Base-by-base conservation (phyloP, 164 flowering plant species). In the Magnolia sinica region DNA sequence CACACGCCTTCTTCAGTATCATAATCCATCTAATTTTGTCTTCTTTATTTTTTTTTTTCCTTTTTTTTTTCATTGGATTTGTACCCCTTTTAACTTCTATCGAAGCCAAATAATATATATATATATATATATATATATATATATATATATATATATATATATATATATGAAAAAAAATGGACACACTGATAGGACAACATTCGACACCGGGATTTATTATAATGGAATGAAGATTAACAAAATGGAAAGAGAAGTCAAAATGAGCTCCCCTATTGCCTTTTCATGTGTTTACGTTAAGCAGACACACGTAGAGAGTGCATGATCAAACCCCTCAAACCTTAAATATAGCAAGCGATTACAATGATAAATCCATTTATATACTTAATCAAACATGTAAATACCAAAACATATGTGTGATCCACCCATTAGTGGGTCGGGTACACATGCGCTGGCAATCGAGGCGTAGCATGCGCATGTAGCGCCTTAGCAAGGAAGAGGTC, bases 401-500 rank as follows among this genome's bases (percentile, higher is more conserved):
- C 68, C 68, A 64, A 64, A 64, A 64, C 8, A 19, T 5, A 64
- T 55, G 61, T 55, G 19, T 16, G 18, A 11, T 11, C 61, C 61
- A 8, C 61, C 61, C 13, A 55, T 16, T 37, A 37, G 45, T 37
- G 7, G 7, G 45, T 5, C 45, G 45, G 45, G 45, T 51, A 51
- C 8, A 71, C 63, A 22, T 51, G 14, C 16, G 3, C 29, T 9
- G 73, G 61, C 73, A 71, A 51, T 11, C 73, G 59, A 2, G 73
- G 61, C 59, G 49, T 20, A 50, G 61, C 73, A 20, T 51, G 14
- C 5, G 73, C 61, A 8, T 71, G 63, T 6, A 71, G 63, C 8
- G 73, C 61, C 59, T 71, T 71, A 9, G 59, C 73, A 18, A 71
- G n/a, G 59, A 63, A 74, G 27, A 74, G 51, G 29, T 71, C 70